These are phyloP conservation scores for Quercus suber DNA, from an alignment of 306 rosid species.

Conservation along the genomic window DNA sequence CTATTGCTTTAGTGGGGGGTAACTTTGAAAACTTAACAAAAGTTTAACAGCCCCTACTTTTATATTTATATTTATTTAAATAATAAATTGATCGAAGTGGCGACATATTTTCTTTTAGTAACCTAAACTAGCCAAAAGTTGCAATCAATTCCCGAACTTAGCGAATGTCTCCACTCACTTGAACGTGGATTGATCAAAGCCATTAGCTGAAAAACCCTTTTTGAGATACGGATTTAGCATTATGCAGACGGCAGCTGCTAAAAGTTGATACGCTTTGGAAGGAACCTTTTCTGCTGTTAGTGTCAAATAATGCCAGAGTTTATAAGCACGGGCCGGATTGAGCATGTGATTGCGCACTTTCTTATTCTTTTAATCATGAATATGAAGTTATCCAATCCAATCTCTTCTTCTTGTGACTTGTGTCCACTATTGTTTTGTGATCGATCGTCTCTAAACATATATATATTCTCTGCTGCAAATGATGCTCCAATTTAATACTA, in stretches of 20 bases:
- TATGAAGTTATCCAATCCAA: background rate
- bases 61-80: too few relatives aligned
- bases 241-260: background rate
- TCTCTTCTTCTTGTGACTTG: background rate
- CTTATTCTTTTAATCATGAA: background rate
- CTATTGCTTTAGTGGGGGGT: too few relatives aligned
- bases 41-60: too few relatives aligned
- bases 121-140: too few relatives aligned
- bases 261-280: background rate
- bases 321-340: background rate
- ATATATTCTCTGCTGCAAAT: background rate
- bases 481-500: background rate
- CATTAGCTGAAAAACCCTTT: background rate
- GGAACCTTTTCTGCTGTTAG: background rate
- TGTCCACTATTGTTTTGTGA: conserved; percentile 5
- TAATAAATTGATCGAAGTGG: too few relatives aligned
- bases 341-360: background rate
- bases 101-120: too few relatives aligned
- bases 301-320: background rate
- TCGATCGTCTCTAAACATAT: background rate
- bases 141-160: too few relatives aligned
- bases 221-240: background rate
- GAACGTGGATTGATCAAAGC: too few relatives aligned
- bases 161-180: too few relatives aligned
- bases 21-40: too few relatives aligned